Evolutionary conservation across 108 stramenopile species (phyloP), one percentile per base, ranked within the genome.

Genomic region (Chaetoceros muelleri): DNA sequence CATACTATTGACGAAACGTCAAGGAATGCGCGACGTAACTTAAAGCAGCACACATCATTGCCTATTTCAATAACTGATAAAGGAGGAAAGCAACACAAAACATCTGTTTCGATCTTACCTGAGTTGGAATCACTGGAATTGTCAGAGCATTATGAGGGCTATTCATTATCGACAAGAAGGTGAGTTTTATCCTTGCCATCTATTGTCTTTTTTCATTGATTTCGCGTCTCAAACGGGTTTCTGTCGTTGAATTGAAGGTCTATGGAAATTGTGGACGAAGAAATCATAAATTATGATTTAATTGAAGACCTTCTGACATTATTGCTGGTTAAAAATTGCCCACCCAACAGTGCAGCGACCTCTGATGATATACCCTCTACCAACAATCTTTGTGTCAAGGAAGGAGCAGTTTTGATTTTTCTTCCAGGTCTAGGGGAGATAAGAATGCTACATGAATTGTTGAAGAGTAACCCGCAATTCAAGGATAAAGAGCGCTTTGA

Each of bases 381-480:
- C 13, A 40, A 40, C 13, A 10, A 22, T 18, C n/a, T 18, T 13
- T 8, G 48, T n/a, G 13, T 52, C 28, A 58, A n/a, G 24, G 44
- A 31, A 20, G 84, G 90, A 44, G 66, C 84, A 1, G 65, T 96
- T 13, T 69, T 98, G n/a, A 58, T 96, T 21, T 98, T 98, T 62
- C 50, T 96, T 19, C 93, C 93, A 5, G 97, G 97, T 17, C 34
- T 94, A 52, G 90, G 91, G 7, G 96, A 99, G 65, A 99, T 99
- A 52, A 73, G 74, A 8, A 53, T 81, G 17, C 49, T 94, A 58
- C 68, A 64, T n/a, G 90, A 93, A 0, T 64, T 71, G 24, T 46
- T 91, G 16, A 59, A 81, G 47, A 72, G 68, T 17, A 84, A 58
- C 60, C 67, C 78, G 29, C 20, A 5, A 3, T 83, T 90, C 30